Evolutionary conservation across 2,329 filamentous ascomycete species (phyloP).

Genomic region (Fusarium camptoceras): DNA sequence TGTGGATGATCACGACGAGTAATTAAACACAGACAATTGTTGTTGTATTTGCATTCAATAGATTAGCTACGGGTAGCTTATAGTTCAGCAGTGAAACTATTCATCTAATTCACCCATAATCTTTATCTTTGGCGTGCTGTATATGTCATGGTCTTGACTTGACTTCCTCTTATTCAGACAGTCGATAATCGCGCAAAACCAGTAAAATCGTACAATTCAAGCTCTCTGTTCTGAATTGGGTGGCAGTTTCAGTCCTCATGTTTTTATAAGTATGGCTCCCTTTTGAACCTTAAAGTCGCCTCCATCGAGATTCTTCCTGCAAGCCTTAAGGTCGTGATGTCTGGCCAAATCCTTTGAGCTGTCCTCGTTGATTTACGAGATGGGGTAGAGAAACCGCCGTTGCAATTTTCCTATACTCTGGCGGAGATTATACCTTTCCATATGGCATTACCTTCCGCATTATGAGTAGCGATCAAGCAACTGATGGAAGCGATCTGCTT

Average conservation of each 20-base stretch:
- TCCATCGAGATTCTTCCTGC: conserved; percentile 34
- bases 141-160: neutral
- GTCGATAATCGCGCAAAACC: conserved; percentile 33
- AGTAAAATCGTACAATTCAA: conserved; percentile 40
- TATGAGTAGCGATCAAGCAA: conserved; percentile 40
- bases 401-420: conserved; percentile 26
- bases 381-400: conserved; percentile 35
- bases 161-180: neutral
- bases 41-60: neutral
- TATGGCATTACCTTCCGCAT: conserved; percentile 32
- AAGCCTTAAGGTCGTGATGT: conserved; percentile 33
- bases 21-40: neutral
- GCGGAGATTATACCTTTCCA: conserved; percentile 34
- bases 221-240: conserved; percentile 37
- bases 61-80: neutral
- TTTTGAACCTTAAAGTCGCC: conserved; percentile 43
- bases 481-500: conserved; percentile 31
- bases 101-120: neutral
- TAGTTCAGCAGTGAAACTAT: neutral
- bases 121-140: neutral
- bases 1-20: neutral
- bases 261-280: conserved; percentile 45
- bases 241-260: conserved; percentile 21
- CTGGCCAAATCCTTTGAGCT: conserved; percentile 19
- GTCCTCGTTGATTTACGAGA: conserved; percentile 36